Percentiles rank a stretch among this genome's conserved stretches.
phyloP scores from a whole-genome alignment of 1,284 basidiomycete genomes.

The Inonotus obliquus region DNA sequence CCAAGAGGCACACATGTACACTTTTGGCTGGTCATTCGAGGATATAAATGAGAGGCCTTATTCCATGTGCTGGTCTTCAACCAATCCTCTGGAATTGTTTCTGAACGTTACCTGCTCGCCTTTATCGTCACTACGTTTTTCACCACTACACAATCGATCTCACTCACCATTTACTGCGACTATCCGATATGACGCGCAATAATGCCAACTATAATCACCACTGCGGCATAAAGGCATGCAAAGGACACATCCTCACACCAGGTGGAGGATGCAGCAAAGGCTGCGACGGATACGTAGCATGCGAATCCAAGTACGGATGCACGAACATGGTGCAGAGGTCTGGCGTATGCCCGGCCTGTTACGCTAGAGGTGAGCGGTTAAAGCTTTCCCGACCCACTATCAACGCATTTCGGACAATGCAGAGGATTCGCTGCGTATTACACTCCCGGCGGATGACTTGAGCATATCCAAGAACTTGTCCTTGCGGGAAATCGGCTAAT shows the following conservation, averaged over 20 bases:
- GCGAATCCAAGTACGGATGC: conserved; percentile 16
- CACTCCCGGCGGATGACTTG: not conserved
- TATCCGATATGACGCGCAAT: conserved; percentile 6
- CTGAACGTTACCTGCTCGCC: not conserved
- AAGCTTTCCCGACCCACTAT: not conserved
- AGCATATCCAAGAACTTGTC: not conserved
- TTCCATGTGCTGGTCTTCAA: not conserved
- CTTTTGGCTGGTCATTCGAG: not conserved
- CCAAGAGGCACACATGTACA: not conserved
- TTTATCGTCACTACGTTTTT: not conserved
- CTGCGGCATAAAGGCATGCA: conserved; percentile 17
- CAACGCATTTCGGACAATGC: too few relatives aligned
- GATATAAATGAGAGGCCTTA: not conserved
- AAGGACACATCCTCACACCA: conserved; percentile 16
- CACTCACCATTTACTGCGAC: not conserved
- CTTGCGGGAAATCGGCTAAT: not conserved
- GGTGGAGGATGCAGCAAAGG: conserved; percentile 15
- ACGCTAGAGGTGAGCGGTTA: conserved; percentile 9
- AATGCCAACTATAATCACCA: conserved; percentile 19
- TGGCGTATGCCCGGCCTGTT: conserved; percentile 15
- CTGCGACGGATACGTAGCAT: conserved; percentile 16
- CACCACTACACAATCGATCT: not conserved
- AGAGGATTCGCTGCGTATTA: too few relatives aligned
- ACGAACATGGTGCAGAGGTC: conserved; percentile 11
- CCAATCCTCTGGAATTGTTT: not conserved